Conservation (phyloP, 768 basidiomycete species). For the Leccinum longicurvipes region DNA sequence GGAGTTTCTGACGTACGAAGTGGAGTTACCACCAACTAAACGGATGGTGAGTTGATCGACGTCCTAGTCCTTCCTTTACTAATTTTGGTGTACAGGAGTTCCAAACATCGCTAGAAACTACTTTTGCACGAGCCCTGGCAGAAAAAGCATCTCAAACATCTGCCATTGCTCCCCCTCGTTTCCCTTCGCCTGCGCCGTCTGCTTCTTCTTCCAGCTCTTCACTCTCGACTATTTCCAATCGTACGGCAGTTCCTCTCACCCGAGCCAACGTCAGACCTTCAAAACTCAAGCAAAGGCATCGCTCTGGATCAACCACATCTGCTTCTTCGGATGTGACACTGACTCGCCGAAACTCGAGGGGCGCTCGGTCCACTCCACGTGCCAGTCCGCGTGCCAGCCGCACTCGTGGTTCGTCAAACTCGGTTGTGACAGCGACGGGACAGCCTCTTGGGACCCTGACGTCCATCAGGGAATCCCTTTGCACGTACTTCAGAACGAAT, state of each 20-base stretch:
- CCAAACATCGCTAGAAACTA: slow-evolving; percentile 22
- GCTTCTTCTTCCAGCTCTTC: slow-evolving; percentile 61
- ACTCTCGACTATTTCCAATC: slow-evolving; percentile 68
- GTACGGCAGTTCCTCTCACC: slow-evolving; percentile 57
- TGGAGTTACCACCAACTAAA: slow-evolving; percentile 49
- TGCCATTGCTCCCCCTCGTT: slow-evolving; percentile 26
- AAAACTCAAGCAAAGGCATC: slow-evolving; percentile 13
- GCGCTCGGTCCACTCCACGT: slow-evolving; percentile 7
- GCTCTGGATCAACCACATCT: slow-evolving; percentile 23
- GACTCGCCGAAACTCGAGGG: slow-evolving; percentile 11
- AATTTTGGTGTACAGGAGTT: slow-evolving; percentile 29
- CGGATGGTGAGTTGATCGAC: slow-evolving; percentile 46
- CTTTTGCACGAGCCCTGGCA: slow-evolving; percentile 26
- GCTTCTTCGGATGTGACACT: slow-evolving; percentile 25
- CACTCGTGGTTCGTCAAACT: slow-evolving; percentile 10
- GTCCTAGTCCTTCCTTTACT: background rate
- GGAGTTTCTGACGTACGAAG: slow-evolving; percentile 73
- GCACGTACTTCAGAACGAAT: slow-evolving; percentile 45
- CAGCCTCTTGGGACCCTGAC: slow-evolving; percentile 32
- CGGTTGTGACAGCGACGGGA: slow-evolving; percentile 13
- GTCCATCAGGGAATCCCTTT: slow-evolving; percentile 46
- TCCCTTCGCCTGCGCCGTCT: slow-evolving; percentile 51
- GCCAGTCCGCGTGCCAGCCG: slow-evolving; percentile 13
- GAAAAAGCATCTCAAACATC: slow-evolving; percentile 18
- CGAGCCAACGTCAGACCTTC: background rate